Base-by-base conservation (phyloP, 2,329 filamentous ascomycete species). In the Metarhizium anisopliae region DNA sequence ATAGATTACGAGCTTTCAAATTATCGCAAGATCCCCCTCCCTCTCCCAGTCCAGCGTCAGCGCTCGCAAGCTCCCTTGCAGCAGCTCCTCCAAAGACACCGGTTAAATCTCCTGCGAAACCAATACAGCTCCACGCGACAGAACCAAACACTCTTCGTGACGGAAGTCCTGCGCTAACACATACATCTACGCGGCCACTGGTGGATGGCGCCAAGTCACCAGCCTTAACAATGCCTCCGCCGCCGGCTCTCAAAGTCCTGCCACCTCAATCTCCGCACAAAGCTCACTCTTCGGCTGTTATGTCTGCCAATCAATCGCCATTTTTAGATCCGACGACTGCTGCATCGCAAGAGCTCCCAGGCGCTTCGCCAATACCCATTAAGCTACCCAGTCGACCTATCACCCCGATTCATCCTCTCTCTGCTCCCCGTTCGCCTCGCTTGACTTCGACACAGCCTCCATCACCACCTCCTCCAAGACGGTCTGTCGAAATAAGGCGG, bases 231-330 rank as follows among this genome's bases (percentile, higher is more conserved):
- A 62, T 64, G 35, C 69, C 70, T n/a, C 79, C 84, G 35, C 87
- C 85, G 38, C 88, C 89, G 18, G 78, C 84, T 36, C 82, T 92
- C 56, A 82, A 79, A 5, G 74, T 91, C 50, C 80, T 89, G 55
- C 86, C 87, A 47, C 88, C 88, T 5, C 79, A 79, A 53, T 90
- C 87, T 11, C 86, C 87, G 0, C 80, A 83, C 1, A 86, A 83
- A 60, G 68, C 66, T 51, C 72, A 68, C 49, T 59, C 67, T 18
- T 62, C 68, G 25, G 66, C 65, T 42, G 54, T 73, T 7, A 62
- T 69, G 13, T 59, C 68, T 10, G 68, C 68, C 40, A 77, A 81
- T 16, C 70, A 73, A 45, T 71, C 72, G 18, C 67, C 67, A n/a
- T 77, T 75, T 60, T 65, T 83, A 7, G 76, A 77, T 55, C 74